Conservation (phyloP, 768 basidiomycete genomes). For the Leccinum fibrillosum region DNA sequence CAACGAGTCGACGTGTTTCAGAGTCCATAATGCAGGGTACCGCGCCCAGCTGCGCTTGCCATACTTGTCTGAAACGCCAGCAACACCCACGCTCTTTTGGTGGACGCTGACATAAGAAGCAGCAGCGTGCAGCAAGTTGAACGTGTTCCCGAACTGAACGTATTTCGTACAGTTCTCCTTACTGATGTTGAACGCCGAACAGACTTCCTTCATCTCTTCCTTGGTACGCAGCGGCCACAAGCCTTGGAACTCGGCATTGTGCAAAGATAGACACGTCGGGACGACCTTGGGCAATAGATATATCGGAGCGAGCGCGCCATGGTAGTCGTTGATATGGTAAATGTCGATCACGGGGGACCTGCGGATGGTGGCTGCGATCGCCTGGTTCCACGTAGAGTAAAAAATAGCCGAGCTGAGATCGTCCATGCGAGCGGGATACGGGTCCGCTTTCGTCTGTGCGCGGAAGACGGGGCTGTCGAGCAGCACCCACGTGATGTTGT, state of each 20-base stretch:
- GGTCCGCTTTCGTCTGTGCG: constrained; percentile 93
- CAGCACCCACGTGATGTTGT: constrained; percentile 94
- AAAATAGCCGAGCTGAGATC: constrained; percentile 95
- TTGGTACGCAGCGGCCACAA: constrained; percentile 95
- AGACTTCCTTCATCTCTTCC: constrained; percentile 98
- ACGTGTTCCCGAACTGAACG: constrained; percentile 97
- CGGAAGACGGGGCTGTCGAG: constrained; percentile 96
- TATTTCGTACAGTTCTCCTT: constrained; percentile 96
- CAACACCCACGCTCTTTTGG: constrained; percentile 91
- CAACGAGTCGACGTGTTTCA: constrained; percentile 92
- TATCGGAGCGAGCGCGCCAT: constrained; percentile 86
- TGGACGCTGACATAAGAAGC: constrained; percentile 91
- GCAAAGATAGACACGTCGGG: constrained; percentile 86
- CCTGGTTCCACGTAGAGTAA: constrained; percentile 98
- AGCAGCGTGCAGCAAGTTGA: constrained; percentile 91
- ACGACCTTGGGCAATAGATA: constrained; percentile 91
- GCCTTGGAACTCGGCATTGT: constrained; percentile 98
- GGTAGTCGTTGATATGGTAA: constrained; percentile 95
- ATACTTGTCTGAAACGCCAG: constrained; percentile 97
- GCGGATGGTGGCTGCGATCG: constrained; percentile 88
- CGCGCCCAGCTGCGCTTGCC: constrained; percentile 97
- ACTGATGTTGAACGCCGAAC: constrained; percentile 96
- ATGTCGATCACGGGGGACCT: constrained; percentile 86
- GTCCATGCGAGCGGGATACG: constrained; percentile 96
- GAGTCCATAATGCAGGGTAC: constrained; percentile 93